Evolutionary conservation across 1,139 yeast species (phyloP).

Genomic region (Taphrina populina): DNA sequence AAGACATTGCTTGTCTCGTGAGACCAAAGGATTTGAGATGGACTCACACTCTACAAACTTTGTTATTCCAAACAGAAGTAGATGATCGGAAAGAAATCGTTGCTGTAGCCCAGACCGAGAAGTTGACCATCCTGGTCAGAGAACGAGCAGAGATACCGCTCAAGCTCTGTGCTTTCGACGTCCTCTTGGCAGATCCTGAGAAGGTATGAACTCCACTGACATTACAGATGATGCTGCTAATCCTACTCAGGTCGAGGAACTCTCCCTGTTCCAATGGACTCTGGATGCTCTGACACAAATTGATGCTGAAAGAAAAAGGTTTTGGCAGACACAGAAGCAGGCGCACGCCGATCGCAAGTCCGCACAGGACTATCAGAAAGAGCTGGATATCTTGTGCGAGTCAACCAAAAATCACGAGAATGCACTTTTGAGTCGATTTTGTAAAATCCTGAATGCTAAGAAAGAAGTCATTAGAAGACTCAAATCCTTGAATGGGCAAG

Average conservation of each 20-base stretch:
- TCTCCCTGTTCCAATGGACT: constrained; percentile 5
- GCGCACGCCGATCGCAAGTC: neutral
- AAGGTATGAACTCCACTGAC: neutral
- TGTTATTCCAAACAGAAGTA: neutral
- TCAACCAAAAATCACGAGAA: constrained; percentile 1
- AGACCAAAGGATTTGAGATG: neutral
- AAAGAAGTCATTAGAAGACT: neutral
- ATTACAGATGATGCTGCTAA: no score
- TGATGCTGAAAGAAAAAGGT: no score
- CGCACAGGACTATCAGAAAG: neutral
- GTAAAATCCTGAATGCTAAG: constrained; percentile 8
- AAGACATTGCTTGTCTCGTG: neutral
- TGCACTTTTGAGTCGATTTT: neutral
- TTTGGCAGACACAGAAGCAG: neutral
- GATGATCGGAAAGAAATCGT: neutral
- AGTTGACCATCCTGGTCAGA: neutral
- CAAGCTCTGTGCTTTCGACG: constrained; percentile 11
- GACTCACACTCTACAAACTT: neutral
- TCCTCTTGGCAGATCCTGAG: neutral
- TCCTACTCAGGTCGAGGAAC: no score
- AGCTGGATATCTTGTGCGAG: neutral
- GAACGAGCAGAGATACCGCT: constrained; percentile 5
- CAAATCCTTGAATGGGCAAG: no score
- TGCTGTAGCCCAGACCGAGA: neutral
- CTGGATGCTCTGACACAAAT: neutral